Evolutionary conservation across 768 basidiomycete genomes (phyloP).

Genomic region (Hericium rajendrae): DNA sequence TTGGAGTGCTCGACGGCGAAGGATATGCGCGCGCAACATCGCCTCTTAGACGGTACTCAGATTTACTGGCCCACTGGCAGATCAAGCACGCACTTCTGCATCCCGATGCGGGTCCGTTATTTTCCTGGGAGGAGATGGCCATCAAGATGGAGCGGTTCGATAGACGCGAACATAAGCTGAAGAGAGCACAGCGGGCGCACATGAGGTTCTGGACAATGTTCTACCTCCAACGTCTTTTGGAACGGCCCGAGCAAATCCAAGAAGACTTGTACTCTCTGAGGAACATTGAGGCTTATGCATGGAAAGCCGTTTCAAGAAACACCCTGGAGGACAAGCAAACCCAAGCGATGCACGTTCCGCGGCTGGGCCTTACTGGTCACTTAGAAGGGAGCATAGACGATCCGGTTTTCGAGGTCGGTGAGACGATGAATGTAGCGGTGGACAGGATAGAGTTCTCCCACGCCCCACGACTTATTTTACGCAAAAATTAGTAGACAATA

Average conservation of each 20-base stretch:
- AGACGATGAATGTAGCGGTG: too few species aligned
- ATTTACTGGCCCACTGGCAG: constrained; percentile 88
- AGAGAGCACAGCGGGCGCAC: constrained; percentile 23
- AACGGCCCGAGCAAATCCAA: not conserved
- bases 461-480: too few species aligned
- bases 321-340: too few species aligned
- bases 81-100: constrained; percentile 67
- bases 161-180: constrained; percentile 26
- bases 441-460: too few species aligned
- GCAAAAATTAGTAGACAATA: too few species aligned
- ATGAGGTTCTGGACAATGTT: constrained; percentile 30
- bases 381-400: too few species aligned
- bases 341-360: too few species aligned
- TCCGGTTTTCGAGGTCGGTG: too few species aligned
- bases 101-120: constrained; percentile 24
- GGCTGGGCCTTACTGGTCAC: too few species aligned
- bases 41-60: constrained; percentile 77
- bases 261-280: too few species aligned
- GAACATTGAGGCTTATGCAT: too few species aligned
- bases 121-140: constrained; percentile 37
- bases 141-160: constrained; percentile 30
- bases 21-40: constrained; percentile 83
- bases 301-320: too few species aligned
- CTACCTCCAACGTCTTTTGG: constrained; percentile 30
- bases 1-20: constrained; percentile 63